These are phyloP conservation scores for Pleurotus giganteus DNA, from an alignment of 768 basidiomycete species.

Conservation along the genomic window DNA sequence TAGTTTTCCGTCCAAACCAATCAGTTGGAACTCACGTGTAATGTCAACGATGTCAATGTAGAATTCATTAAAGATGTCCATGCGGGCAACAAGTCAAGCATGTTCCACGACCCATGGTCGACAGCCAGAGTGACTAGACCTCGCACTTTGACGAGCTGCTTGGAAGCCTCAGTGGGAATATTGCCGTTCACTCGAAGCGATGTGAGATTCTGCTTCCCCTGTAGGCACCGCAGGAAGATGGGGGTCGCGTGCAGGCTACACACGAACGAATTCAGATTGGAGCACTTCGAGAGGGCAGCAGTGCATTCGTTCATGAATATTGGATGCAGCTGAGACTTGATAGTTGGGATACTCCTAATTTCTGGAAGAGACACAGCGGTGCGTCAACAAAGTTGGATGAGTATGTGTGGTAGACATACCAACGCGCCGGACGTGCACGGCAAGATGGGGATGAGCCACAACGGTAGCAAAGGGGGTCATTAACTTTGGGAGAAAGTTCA, in stretches of 20 bases:
- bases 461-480: slow-evolving; percentile 64
- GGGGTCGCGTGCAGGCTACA: slow-evolving; percentile 50
- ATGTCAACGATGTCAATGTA: slow-evolving; percentile 51
- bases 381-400: background rate
- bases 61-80: slow-evolving; percentile 47
- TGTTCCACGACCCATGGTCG: slow-evolving; percentile 61
- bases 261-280: slow-evolving; percentile 55
- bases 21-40: slow-evolving; percentile 49
- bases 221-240: slow-evolving; percentile 46
- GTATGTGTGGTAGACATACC: slow-evolving; percentile 30
- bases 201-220: slow-evolving; percentile 41
- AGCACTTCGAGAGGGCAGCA: slow-evolving; percentile 44
- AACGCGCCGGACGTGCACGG: slow-evolving; percentile 57
- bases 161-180: slow-evolving; percentile 51
- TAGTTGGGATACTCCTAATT: slow-evolving; percentile 43
- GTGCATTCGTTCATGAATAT: slow-evolving; percentile 53
- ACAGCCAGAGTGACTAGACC: slow-evolving; percentile 47
- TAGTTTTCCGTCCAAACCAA: background rate
- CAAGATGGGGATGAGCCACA: slow-evolving; percentile 47
- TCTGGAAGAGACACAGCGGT: slow-evolving; percentile 32
- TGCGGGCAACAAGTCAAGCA: slow-evolving; percentile 54
- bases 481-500: slow-evolving; percentile 23
- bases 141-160: slow-evolving; percentile 36
- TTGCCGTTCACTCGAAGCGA: slow-evolving; percentile 48
- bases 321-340: slow-evolving; percentile 38